Base-by-base conservation (phyloP, 2,329 filamentous ascomycete species). In the Colletotrichum melonis region DNA sequence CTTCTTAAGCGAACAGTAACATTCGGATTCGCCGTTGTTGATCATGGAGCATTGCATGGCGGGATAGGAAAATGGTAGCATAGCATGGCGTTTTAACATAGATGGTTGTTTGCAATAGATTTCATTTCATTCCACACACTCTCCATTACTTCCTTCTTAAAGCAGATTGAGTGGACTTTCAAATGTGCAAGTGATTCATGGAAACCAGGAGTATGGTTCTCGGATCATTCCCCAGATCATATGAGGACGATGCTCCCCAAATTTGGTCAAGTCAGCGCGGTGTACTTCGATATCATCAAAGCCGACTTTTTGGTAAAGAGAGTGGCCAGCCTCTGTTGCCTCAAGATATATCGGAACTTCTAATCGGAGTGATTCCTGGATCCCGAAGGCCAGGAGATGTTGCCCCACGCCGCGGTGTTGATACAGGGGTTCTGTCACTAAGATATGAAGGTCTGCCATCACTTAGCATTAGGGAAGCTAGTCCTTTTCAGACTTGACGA, bases 281-380 rank as follows among this genome's bases (percentile, higher is more conserved):
- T 55, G n/a, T 1, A 58, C 30, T n/a, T 79, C 79, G 4, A 81
- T 75, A 62, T 78, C 78, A 14, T 76, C 66, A 69, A 81, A 84
- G 0, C 82, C 83, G 54, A 77, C 78, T 73, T 78, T 81, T 64
- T 79, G 77, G 64, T 84, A 84, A 35, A 84, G 72, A 1, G 69
- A 62, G 4, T 74, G 78, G 0, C 81, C 83, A 6, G 79, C 76
- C 0, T 75, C 67, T 0, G 82, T 80, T 1, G 83, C 78, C 76
- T 85, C 82, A 6, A 84, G 78, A 62, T 81, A 84, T 0, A 77
- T 75, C 2, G 80, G 78, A n/a, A 84, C 68, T 3, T 80, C 79
- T 1, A 83, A 78, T 5, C 78, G 72, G 59, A 84, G 81, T 12
- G 83, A 81, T 74, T 84, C 78, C 6, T 78, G 77, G 6, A 78